These are phyloP conservation scores for Paecilomyces sp. DNA, from an alignment of 2,329 filamentous ascomycete species.

Conservation along the genomic window DNA sequence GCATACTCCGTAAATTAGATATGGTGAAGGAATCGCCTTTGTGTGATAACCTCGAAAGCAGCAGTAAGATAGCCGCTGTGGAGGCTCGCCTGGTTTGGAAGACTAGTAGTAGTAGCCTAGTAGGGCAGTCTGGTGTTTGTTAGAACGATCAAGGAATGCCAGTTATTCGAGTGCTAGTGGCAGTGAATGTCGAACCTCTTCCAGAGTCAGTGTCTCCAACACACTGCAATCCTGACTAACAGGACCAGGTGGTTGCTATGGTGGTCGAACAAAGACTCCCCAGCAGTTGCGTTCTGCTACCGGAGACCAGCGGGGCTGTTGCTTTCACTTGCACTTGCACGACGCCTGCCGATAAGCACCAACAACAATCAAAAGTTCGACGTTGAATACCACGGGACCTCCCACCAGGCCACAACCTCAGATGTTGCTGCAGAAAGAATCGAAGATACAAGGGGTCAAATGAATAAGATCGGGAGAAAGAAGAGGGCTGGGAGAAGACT, in stretches of 20 bases:
- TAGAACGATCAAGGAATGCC: background rate
- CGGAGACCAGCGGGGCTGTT: background rate
- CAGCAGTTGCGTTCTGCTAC: background rate
- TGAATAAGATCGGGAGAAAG: constrained; percentile 4
- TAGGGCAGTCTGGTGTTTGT: background rate
- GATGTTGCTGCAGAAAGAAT: background rate
- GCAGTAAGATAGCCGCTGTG: background rate
- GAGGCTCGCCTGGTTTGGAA: background rate
- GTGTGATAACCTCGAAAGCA: background rate
- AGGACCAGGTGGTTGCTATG: background rate
- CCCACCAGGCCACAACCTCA: background rate
- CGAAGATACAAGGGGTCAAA: background rate
- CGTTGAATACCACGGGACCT: background rate
- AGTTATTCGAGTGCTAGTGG: background rate
- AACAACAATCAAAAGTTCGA: background rate
- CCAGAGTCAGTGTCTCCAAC: background rate
- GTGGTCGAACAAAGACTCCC: background rate
- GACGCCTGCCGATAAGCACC: background rate
- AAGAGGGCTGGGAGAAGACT: constrained; percentile 4
- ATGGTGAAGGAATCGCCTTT: background rate
- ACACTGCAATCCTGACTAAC: background rate
- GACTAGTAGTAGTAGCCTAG: background rate
- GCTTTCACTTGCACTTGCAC: background rate
- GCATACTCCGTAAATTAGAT: constrained; percentile 23
- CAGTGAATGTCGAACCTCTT: background rate